Conservation (phyloP, 257 asterid genomes). For the Solanum tarapatanum region DNA sequence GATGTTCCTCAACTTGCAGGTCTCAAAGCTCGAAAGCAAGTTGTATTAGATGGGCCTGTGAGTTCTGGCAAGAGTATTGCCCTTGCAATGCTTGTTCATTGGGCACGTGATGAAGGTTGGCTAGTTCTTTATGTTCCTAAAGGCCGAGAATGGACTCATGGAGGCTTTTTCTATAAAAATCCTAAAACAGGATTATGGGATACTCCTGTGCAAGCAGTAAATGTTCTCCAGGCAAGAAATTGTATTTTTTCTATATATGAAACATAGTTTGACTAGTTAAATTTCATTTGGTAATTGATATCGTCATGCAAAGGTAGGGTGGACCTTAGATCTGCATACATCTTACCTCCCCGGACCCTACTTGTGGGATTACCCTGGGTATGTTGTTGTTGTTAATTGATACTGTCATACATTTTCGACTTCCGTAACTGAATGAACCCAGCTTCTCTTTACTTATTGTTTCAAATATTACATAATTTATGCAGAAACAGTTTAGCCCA, state of each 20-base stretch:
- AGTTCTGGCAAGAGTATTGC: conserved; percentile 92
- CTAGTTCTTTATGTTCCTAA: conserved; percentile 80
- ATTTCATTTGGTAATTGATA: not conserved
- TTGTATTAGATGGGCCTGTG: conserved; percentile 73
- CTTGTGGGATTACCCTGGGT: not conserved
- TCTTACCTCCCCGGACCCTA: not conserved
- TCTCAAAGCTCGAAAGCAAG: conserved; percentile 56
- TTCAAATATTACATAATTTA: not conserved
- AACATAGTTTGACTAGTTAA: not conserved
- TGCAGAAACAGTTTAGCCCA: not conserved
- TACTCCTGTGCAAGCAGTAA: conserved; percentile 85
- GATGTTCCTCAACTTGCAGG: conserved; percentile 31
- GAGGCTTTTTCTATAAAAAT: conserved; percentile 78
- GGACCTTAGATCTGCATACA: not conserved
- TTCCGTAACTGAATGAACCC: not conserved
- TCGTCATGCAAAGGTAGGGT: not conserved
- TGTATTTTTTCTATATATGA: not conserved
- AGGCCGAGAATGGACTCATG: conserved; percentile 90
- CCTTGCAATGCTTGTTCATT: conserved; percentile 88
- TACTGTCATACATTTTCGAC: not conserved
- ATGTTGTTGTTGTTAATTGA: not conserved
- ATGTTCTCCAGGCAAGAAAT: conserved; percentile 49
- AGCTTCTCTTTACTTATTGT: not conserved
- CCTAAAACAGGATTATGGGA: conserved; percentile 75
- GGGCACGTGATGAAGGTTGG: conserved; percentile 99